Evolutionary conservation across 768 basidiomycete genomes (phyloP).

Genomic region (Boletus fagicola): DNA sequence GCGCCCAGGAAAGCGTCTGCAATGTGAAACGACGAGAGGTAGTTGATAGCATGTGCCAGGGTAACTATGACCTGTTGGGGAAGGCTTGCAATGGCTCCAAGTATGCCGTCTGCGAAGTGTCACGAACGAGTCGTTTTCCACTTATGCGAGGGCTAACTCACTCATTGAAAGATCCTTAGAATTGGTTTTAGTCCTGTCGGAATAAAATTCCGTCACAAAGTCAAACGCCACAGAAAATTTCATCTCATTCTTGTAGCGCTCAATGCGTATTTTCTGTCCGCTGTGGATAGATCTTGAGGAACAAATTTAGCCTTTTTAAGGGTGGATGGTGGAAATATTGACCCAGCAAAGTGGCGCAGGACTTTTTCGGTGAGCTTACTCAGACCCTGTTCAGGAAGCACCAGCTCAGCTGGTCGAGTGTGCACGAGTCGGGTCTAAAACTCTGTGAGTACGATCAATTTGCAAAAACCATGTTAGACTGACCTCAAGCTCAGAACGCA

Average conservation of each 20-base stretch:
- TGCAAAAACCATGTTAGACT: conserved; percentile 6
- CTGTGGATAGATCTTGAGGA: conserved; percentile 36
- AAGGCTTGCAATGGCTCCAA: conserved; percentile 62
- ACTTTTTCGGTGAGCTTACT: conserved; percentile 74
- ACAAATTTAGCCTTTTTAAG: conserved; percentile 8
- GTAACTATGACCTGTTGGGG: conserved; percentile 70
- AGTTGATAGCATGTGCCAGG: conserved; percentile 67
- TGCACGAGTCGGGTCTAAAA: conserved; percentile 83
- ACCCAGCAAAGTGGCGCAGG: conserved; percentile 71
- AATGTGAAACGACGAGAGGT: conserved; percentile 72
- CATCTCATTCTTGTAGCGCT: conserved; percentile 55
- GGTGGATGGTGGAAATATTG: conserved; percentile 10
- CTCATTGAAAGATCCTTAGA: conserved; percentile 37
- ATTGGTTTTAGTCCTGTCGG: conserved; percentile 43
- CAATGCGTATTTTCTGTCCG: conserved; percentile 54
- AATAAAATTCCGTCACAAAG: conserved; percentile 63
- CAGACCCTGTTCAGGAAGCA: conserved; percentile 59
- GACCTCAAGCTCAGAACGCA: conserved; percentile 90
- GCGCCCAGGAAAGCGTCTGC: conserved; percentile 77
- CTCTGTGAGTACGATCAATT: neutral
- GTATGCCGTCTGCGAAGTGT: conserved; percentile 48
- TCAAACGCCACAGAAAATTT: conserved; percentile 70
- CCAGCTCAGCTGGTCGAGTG: conserved; percentile 76
- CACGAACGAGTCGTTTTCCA: neutral
- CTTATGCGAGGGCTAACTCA: neutral